phyloP scores from a whole-genome alignment of 495 filamentous ascomycete species.

The Penicillium tannophilum region DNA sequence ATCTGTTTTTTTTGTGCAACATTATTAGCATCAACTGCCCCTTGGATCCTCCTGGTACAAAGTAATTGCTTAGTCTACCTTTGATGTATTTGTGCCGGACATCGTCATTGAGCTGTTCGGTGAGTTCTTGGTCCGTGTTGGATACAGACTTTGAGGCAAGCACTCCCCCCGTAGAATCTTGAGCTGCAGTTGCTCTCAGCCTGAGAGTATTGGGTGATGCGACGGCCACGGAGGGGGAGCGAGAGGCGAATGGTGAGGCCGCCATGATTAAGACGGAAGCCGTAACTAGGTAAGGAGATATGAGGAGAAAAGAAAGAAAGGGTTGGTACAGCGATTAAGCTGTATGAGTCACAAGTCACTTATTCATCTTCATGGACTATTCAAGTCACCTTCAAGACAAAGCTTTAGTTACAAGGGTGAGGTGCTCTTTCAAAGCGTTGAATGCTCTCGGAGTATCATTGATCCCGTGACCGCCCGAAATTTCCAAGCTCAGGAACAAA shows the following conservation, averaged over 20 bases:
- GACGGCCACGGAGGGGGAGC: constrained; percentile 34
- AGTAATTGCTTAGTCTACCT: constrained; percentile 47
- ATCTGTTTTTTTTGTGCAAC: constrained; percentile 45
- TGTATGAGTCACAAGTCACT: not conserved
- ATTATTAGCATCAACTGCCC: not conserved
- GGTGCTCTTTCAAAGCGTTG: constrained; percentile 1
- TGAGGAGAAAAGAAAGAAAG: not conserved
- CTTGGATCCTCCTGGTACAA: not conserved
- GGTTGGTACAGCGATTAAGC: not conserved
- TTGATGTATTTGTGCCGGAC: constrained; percentile 88
- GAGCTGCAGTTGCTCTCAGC: constrained; percentile 39
- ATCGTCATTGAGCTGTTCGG: constrained; percentile 87
- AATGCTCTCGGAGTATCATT: constrained; percentile 38
- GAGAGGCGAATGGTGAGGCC: constrained; percentile 45
- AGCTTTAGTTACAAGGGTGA: not conserved
- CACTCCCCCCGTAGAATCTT: constrained; percentile 24
- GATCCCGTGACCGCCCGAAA: constrained; percentile 37
- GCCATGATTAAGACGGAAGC: constrained; percentile 34
- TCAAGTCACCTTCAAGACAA: not conserved
- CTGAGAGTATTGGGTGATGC: constrained; percentile 40
- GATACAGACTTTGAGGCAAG: constrained; percentile 17
- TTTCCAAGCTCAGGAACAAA: constrained; percentile 26
- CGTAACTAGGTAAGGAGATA: not conserved
- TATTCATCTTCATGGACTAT: not conserved
- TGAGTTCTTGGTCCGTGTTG: constrained; percentile 58